Evolutionary conservation across 2,329 filamentous ascomycete genomes (phyloP).

Genomic region (Acrodontium crateriforme): DNA sequence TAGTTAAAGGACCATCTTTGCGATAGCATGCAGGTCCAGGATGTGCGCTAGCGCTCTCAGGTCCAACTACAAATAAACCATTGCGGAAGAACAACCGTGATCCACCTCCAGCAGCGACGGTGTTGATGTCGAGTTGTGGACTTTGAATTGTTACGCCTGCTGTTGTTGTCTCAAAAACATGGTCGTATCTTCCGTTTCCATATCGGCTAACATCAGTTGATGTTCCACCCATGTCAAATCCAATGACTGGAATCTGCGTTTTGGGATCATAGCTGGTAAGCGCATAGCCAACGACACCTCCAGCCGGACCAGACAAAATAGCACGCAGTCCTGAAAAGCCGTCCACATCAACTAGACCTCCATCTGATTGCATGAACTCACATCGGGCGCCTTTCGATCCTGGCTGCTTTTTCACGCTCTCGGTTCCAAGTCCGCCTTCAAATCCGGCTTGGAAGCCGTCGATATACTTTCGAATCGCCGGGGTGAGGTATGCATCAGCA

Average conservation of each 20-base stretch:
- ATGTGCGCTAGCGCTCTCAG: slow-evolving; percentile 77
- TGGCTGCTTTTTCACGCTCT: slow-evolving; percentile 53
- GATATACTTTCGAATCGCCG: slow-evolving; percentile 65
- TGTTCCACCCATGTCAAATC: slow-evolving; percentile 92
- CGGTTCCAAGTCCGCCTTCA: slow-evolving; percentile 61
- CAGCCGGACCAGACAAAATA: slow-evolving; percentile 81
- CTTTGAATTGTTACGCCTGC: slow-evolving; percentile 90
- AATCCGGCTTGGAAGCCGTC: slow-evolving; percentile 69
- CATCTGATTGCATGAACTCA: slow-evolving; percentile 91
- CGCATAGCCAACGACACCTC: slow-evolving; percentile 84
- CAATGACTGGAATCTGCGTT: slow-evolving; percentile 75
- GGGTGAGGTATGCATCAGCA: slow-evolving; percentile 68
- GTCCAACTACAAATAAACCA: slow-evolving; percentile 79
- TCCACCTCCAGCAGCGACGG: slow-evolving; percentile 79
- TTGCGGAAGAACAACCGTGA: slow-evolving; percentile 78
- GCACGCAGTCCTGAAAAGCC: slow-evolving; percentile 74
- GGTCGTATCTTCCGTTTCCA: slow-evolving; percentile 65
- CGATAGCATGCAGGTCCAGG: slow-evolving; percentile 84
- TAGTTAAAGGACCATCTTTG: slow-evolving; percentile 75
- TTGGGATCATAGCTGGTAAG: slow-evolving; percentile 77
- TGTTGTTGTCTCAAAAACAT: slow-evolving; percentile 87
- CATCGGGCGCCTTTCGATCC: slow-evolving; percentile 62
- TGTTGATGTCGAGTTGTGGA: slow-evolving; percentile 88
- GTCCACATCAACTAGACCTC: slow-evolving; percentile 56
- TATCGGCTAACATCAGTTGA: slow-evolving; percentile 85